Evolutionary conservation across 1,284 basidiomycete species (phyloP).

Genomic region (Tremellales sp.): DNA sequence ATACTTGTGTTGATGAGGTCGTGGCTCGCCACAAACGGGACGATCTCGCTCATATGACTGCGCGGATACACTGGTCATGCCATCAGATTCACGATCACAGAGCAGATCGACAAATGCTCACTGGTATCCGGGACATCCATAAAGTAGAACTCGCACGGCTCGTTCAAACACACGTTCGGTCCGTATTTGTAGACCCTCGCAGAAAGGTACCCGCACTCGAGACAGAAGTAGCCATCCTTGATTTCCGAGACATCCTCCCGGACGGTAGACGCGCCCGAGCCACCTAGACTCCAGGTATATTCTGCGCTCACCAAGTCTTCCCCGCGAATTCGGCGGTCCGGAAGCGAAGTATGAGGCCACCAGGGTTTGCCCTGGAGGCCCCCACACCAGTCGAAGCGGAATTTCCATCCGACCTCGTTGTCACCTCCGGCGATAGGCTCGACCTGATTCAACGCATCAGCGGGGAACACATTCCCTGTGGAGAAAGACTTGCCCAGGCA

Average conservation of each 20-base stretch:
- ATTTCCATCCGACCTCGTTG: slow-evolving; percentile 34
- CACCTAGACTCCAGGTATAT: slow-evolving; percentile 13
- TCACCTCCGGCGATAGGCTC: slow-evolving; percentile 27
- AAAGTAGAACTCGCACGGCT: no score
- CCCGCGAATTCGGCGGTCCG: not conserved
- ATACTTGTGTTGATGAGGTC: no score
- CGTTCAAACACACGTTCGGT: slow-evolving; percentile 26
- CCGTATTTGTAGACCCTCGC: slow-evolving; percentile 18
- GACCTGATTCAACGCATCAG: slow-evolving; percentile 19
- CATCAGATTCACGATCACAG: no score
- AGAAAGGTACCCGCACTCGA: slow-evolving; percentile 14
- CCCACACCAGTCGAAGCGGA: slow-evolving; percentile 43
- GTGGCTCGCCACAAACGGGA: no score
- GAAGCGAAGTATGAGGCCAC: slow-evolving; percentile 22
- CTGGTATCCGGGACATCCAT: no score
- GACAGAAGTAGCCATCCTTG: slow-evolving; percentile 8
- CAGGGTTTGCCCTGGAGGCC: slow-evolving; percentile 29
- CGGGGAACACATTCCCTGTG: not conserved
- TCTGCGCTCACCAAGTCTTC: not conserved
- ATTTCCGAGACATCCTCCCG: not conserved
- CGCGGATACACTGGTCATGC: no score
- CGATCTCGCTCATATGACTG: no score
- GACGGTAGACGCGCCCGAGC: slow-evolving; percentile 18
- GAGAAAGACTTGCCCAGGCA: slow-evolving; percentile 36
- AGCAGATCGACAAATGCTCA: no score